Conservation (phyloP, 2,329 filamentous ascomycete species). For the Orbilia ellipsospora region DNA sequence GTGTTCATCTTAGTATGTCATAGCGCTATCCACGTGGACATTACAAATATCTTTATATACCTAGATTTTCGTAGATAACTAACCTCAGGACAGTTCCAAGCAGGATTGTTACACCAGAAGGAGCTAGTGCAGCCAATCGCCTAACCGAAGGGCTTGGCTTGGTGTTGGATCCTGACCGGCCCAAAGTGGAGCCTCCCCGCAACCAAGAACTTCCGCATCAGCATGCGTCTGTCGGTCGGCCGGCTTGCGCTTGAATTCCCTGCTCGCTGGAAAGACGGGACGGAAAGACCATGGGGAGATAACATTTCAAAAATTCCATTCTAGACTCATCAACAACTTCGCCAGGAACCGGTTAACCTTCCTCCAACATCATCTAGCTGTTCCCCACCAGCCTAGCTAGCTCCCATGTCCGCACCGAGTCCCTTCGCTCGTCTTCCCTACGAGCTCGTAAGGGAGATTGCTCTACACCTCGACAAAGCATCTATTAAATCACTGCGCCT, state of each 20-base stretch:
- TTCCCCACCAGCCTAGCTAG: too few relatives aligned
- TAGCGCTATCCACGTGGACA: too few relatives aligned
- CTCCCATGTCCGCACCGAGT: neutral
- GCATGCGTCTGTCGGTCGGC: neutral
- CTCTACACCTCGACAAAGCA: constrained; percentile 36
- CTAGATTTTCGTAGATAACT: too few relatives aligned
- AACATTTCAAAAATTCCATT: neutral
- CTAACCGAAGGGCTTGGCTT: neutral
- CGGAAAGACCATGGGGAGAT: constrained; percentile 2
- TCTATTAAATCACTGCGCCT: constrained; percentile 38
- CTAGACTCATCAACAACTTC: neutral
- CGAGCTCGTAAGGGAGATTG: constrained; percentile 44
- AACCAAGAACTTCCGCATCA: neutral
- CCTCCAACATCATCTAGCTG: too few relatives aligned
- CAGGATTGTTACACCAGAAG: too few relatives aligned
- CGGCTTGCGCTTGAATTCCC: too few relatives aligned
- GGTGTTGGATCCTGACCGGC: neutral
- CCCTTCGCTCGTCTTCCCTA: constrained; percentile 28
- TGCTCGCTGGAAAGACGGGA: too few relatives aligned
- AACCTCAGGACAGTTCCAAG: too few relatives aligned
- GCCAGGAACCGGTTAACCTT: neutral
- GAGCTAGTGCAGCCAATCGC: too few relatives aligned
- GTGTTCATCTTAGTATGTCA: too few relatives aligned
- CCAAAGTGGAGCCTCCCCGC: constrained; percentile 11
- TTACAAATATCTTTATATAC: too few relatives aligned